These are phyloP conservation scores for Cladosporium sp. DNA, from an alignment of 2,329 filamentous ascomycete species.

Conservation along the genomic window DNA sequence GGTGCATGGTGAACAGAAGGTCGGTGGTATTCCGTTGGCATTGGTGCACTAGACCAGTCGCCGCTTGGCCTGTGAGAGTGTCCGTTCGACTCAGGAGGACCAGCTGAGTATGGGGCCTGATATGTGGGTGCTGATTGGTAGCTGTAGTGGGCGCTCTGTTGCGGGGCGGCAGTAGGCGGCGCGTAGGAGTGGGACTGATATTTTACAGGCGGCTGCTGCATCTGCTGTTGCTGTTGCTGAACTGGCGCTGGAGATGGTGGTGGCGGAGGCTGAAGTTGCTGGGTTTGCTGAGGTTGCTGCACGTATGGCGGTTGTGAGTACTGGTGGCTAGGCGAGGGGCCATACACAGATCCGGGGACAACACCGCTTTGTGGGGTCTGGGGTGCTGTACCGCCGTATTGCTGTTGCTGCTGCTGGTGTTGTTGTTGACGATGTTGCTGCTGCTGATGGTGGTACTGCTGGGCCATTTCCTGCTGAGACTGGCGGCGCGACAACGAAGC, in stretches of 20 bases:
- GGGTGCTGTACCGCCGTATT: conserved; percentile 40
- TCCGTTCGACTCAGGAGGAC: conserved; percentile 24
- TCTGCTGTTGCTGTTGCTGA: conserved; percentile 39
- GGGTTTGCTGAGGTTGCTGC: conserved; percentile 29
- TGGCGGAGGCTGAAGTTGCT: conserved; percentile 19
- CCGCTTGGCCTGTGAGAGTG: conserved; percentile 41
- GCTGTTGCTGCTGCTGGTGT: conserved; percentile 21
- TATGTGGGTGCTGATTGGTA: conserved; percentile 40
- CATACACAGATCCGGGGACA: conserved; percentile 39
- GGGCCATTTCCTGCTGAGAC: conserved; percentile 48
- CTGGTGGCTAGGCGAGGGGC: conserved; percentile 29
- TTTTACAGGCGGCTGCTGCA: conserved; percentile 36
- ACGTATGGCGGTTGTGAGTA: conserved; percentile 31
- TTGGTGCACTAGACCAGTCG: conserved; percentile 39
- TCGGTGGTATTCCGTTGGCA: conserved; percentile 40
- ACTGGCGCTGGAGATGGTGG: conserved; percentile 31
- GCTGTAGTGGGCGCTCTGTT: conserved; percentile 41
- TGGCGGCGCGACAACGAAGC: conserved; percentile 39
- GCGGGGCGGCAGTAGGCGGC: conserved; percentile 27
- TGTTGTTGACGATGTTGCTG: conserved; percentile 38
- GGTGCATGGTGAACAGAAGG: conserved; percentile 43
- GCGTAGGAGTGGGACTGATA: conserved; percentile 29
- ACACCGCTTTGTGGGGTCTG: conserved; percentile 42
- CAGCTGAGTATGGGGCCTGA: conserved; percentile 40
- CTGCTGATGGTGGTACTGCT: conserved; percentile 37